A percentile compares a stretch with the other conserved stretches of the same genome.
These are phyloP conservation scores for Phaffia rhodozyma DNA, from an alignment of 1,284 basidiomycete genomes.

Conservation along the genomic window DNA sequence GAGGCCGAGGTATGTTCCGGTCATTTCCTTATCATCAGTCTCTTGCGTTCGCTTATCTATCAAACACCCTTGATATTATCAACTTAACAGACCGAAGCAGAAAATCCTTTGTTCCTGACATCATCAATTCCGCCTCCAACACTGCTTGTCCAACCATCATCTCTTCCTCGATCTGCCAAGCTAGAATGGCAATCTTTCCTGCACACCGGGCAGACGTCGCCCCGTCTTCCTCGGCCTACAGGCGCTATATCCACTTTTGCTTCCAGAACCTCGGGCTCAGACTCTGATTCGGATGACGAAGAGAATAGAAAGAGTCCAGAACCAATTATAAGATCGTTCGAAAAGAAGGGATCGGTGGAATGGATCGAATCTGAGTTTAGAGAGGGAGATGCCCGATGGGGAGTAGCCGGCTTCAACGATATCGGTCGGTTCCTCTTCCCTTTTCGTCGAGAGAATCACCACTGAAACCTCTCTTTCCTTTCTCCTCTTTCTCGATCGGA, in stretches of 20 bases:
- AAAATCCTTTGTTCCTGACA: not conserved
- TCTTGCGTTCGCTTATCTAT: not conserved
- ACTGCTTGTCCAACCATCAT: slow-evolving; percentile 42
- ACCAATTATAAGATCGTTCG: not conserved
- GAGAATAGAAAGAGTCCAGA: not conserved
- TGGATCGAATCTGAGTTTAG: slow-evolving; percentile 5
- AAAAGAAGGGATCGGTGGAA: not conserved
- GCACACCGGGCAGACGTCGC: slow-evolving; percentile 29
- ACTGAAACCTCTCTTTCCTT: too few relatives aligned
- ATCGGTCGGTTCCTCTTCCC: not conserved
- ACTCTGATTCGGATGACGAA: not conserved
- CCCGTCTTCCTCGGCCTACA: not conserved
- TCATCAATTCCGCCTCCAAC: slow-evolving; percentile 4
- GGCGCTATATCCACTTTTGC: too few relatives aligned
- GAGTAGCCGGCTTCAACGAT: not conserved
- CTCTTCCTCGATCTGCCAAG: slow-evolving; percentile 62
- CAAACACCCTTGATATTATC: not conserved
- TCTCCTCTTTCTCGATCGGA: not conserved
- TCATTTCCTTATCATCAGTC: not conserved
- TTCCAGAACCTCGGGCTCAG: not conserved
- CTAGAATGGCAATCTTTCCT: slow-evolving; percentile 41
- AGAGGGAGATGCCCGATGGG: slow-evolving; percentile 1
- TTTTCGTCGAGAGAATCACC: too few relatives aligned
- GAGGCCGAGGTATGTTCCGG: slow-evolving; percentile 17
- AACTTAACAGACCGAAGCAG: slow-evolving; percentile 2